Evolutionary conservation across 495 filamentous ascomycete species (phyloP), one percentile per base, ranked within the genome.

Genomic region (Friedmanniomyces simplex): DNA sequence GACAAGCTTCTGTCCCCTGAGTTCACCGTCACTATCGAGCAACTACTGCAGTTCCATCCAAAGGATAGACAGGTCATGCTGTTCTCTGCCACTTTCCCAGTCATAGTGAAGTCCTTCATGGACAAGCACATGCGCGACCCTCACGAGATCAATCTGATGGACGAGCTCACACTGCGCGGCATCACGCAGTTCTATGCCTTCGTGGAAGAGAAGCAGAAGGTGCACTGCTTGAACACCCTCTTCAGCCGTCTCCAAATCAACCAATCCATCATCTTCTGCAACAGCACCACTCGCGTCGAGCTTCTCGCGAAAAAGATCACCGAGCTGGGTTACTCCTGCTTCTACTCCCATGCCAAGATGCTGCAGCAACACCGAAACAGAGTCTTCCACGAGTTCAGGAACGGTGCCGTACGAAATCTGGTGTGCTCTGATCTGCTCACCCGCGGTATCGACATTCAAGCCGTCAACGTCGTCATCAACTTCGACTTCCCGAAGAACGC

Each of bases 401-500:
- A 96, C 63, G 93, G 93, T 54, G 89, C 95, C 53, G 96, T 90
- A 72, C 89, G 93, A 58, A 99, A 99, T 68, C 80, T 99, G 10
- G 93, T 99, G 54, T 99, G 93, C 72, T 99, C 93, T 0, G 93
- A 99, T 73, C 79, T 99, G 28, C 81, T 99, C 32, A 99, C 93
- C 57, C 91, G 93, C 67, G 93, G 93, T 78, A 99, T 99, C 66
- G 93, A 99, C 72, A 99, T 99, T 63, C 93, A 99, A 74, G 93
- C 94, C 20, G 93, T 99, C 62, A 99, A 99, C 63, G 93, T 99
- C 49, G 93, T 99, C 63, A 99, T 99, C 78, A 99, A 99, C 72
- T 99, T 99, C 65, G 93, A 99, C 68, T 99, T 99, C 72, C 93
- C 93, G 8, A 99, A 99, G 76, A 97, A 99, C 66, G 94, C 93